These are phyloP conservation scores for Conidiobolus incongruus DNA, from an alignment of 371 early-diverging fungal species.

Conservation along the genomic window DNA sequence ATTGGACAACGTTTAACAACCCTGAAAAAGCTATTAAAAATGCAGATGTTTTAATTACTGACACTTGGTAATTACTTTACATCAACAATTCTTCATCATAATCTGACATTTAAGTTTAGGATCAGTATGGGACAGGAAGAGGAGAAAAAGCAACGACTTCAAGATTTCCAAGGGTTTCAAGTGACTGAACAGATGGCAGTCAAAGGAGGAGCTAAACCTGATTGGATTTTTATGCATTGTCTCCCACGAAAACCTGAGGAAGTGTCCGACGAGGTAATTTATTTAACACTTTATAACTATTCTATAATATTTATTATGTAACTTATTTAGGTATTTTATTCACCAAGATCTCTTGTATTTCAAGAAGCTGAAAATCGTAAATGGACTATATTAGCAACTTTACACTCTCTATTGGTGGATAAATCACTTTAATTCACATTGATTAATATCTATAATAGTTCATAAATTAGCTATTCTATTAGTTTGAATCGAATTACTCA, in stretches of 20 bases:
- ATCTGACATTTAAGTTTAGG: constrained; percentile 11
- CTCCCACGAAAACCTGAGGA: constrained; percentile 87
- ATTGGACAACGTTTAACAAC: constrained; percentile 29
- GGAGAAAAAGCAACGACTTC: constrained; percentile 58
- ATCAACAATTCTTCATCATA: background rate
- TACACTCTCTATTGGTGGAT: constrained; percentile 39
- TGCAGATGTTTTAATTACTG: constrained; percentile 81
- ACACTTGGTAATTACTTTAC: constrained; percentile 57
- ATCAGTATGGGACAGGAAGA: constrained; percentile 91
- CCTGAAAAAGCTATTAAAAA: constrained; percentile 57
- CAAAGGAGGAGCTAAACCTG: constrained; percentile 45
- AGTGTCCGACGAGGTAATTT: constrained; percentile 71
- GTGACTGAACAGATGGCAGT: constrained; percentile 58
- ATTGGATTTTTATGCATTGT: constrained; percentile 94
- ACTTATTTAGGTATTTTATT: constrained; percentile 52
- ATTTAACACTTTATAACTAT: no score
- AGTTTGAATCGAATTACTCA: no score
- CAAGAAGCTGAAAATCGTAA: constrained; percentile 93
- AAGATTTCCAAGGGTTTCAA: constrained; percentile 71
- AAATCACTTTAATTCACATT: no score
- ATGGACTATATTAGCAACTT: constrained; percentile 82
- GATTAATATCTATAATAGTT: no score
- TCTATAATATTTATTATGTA: background rate
- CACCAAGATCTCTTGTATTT: constrained; percentile 77
- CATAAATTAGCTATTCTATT: no score